Base-by-base conservation (phyloP, 192 early-diverging fungal genomes). In the Coemansia interrupta region DNA sequence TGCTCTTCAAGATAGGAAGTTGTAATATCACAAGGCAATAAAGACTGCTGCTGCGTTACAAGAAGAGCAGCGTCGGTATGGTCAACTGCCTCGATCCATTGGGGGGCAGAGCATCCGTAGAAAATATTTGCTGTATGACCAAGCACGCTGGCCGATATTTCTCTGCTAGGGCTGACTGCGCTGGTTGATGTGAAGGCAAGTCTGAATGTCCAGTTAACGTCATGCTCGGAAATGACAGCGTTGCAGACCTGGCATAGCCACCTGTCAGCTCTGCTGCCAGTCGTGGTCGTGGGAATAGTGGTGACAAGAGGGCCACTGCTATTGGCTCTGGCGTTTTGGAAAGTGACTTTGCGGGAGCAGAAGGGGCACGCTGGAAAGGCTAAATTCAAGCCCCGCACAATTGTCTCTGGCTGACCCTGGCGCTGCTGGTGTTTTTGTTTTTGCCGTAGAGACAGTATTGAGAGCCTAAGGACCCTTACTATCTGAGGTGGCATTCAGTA, bases 281-380 rank as follows among this genome's bases (percentile, higher is more conserved):
- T 8, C 14, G 10, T 54, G 30, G 23, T 12, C 12, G 52, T 38
- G 48, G 14, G 48, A 50, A 29, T 13, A 28, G 3, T 36, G 32
- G 32, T 36, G 10, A 7, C 32, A 8, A 7, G 5, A 36, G 32
- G 10, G 6, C 1, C 2, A 36, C 10, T 36, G 32, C 32, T 7
- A 36, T 36, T 36, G 32, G 32, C 32, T 36, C 6, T 36, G 32
- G 10, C 32, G 4, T 49, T 18, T 4, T 24, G 47, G 19, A 3
- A 20, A 4, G 54, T 42, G 39, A 55, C 54, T 55, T 55, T 55
- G 39, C 26, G 39, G 19, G 54, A 7, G 54, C 54, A 55, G 32
- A 39, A 12, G 39, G 54, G 54, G 20, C 54, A 55, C 1, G 54
- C 54, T 15, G 54, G 54, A 26, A 55, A 55, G 1, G 32, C 54